A percentile compares a stretch with the other conserved stretches of the same genome.
Evolutionary conservation across 2,329 filamentous ascomycete species (phyloP).

Genomic region (Shiraia bambusicola): DNA sequence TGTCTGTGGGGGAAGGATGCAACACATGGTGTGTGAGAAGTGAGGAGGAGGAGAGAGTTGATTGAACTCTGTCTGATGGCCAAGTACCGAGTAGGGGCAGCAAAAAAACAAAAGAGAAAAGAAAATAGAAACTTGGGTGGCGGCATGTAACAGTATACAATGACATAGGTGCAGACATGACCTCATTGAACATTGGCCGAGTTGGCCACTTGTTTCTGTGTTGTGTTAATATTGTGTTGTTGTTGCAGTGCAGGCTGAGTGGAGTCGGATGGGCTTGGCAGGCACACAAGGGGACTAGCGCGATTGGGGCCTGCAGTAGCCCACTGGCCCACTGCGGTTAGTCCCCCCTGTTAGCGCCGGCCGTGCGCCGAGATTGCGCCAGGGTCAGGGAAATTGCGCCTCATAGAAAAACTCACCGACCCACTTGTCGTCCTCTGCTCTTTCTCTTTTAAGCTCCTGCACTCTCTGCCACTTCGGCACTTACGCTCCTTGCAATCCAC

Average conservation of each 20-base stretch:
- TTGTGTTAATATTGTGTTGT: too few species aligned
- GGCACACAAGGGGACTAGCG: background rate
- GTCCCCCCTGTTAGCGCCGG: constrained; percentile 14
- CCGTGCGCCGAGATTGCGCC: constrained; percentile 24
- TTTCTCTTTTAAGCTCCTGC: background rate
- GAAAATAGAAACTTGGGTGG: too few species aligned
- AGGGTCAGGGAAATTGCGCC: constrained; percentile 29
- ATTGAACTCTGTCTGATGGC: too few species aligned
- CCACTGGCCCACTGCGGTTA: too few species aligned
- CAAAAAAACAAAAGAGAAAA: too few species aligned
- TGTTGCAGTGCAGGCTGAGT: too few species aligned
- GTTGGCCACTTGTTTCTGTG: too few species aligned
- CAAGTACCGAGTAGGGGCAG: too few species aligned
- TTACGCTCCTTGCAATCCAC: constrained; percentile 6
- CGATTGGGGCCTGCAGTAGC: background rate
- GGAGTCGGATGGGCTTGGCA: constrained; percentile 1
- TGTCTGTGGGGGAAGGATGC: constrained; percentile 11
- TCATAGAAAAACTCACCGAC: constrained; percentile 20
- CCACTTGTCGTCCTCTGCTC: constrained; percentile 13
- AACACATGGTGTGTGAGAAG: constrained; percentile 22
- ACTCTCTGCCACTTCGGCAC: constrained; percentile 4
- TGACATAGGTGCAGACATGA: too few species aligned
- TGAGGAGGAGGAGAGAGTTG: too few species aligned
- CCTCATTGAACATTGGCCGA: too few species aligned
- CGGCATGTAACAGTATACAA: too few species aligned